Conservation (phyloP, 108 stramenopile genomes). For the Hondaea fermentalgiana region DNA sequence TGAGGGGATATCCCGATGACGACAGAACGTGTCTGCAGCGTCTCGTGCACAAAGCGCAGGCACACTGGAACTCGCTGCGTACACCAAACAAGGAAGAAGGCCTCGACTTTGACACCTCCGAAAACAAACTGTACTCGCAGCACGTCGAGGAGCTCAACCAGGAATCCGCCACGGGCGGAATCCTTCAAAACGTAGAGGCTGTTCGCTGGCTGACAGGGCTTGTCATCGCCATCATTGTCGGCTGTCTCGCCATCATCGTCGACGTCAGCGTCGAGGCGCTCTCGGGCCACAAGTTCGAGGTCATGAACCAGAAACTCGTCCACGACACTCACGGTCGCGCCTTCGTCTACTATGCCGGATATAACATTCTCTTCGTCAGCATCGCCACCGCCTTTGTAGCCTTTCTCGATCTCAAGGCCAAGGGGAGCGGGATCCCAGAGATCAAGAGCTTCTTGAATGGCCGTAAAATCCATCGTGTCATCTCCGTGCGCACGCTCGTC, state of each 20-base stretch:
- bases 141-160: background rate
- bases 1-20: background rate
- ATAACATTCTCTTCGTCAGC: constrained; percentile 66
- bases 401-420: constrained; percentile 74
- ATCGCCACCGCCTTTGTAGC: constrained; percentile 66
- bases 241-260: background rate
- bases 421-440: constrained; percentile 92
- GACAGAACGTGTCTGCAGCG: background rate
- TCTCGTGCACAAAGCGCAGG: background rate
- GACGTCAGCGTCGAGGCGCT: background rate
- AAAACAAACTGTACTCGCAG: constrained; percentile 8
- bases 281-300: background rate
- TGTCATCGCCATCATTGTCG: background rate
- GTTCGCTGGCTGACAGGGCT: background rate
- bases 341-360: constrained; percentile 62
- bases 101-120: constrained; percentile 2
- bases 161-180: background rate
- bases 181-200: background rate
- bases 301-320: background rate
- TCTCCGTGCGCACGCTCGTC: constrained; percentile 78
- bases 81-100: constrained; percentile 3
- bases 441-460: constrained; percentile 96
- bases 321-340: constrained; percentile 34
- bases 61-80: constrained; percentile 6
- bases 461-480: constrained; percentile 72